Base-by-base conservation (phyloP, 768 basidiomycete genomes). In the Tricholoma terreum region DNA sequence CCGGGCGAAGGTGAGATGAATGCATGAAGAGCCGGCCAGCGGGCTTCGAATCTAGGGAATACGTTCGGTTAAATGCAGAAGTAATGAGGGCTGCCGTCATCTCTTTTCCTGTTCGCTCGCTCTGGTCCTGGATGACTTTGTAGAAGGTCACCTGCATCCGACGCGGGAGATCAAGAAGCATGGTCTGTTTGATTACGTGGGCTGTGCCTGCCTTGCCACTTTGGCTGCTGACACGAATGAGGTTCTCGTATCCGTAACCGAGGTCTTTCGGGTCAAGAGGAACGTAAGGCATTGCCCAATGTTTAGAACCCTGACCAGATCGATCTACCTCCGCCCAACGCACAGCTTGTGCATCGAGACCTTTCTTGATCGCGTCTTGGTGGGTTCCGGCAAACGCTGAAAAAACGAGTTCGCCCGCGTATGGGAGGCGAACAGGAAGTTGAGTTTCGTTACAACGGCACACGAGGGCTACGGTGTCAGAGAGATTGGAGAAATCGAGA, bases 331-430 rank as follows among this genome's bases (percentile, higher is more conserved):
- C 70, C 19, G 76, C 74, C 66, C 84, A 80, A 35, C 84, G 75
- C 55, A 69, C 70, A 36, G 68, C 71, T 65, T 89, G 85, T 7
- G 77, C 80, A 70, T 88, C 86, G 72, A 92, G 89, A 38, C 90
- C 90, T 73, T 92, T 92, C 73, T 92, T 92, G 79, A 92, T 85
- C 11, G 90, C 90, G 62, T 92, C 90, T 71, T 89, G 87, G 69
- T 92, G 90, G 10, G 85, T 87, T 22, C 90, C 90, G 30, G 88
- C 89, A 76, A 92, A 92, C 7, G 90, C 90, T 17, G 90, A 90
- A 69, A 91, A 92, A 61, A 92, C 90, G 46, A 92, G 80, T 59
- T 90, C 89, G 54, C 90, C 90, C 3, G 87, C 89, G 61, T 91
- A 92, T 3, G 90, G 91, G 64, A 91, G 87, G 36, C 90, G 78